Conservation (phyloP, 257 asterid genomes). For the Gentiana dahurica region DNA sequence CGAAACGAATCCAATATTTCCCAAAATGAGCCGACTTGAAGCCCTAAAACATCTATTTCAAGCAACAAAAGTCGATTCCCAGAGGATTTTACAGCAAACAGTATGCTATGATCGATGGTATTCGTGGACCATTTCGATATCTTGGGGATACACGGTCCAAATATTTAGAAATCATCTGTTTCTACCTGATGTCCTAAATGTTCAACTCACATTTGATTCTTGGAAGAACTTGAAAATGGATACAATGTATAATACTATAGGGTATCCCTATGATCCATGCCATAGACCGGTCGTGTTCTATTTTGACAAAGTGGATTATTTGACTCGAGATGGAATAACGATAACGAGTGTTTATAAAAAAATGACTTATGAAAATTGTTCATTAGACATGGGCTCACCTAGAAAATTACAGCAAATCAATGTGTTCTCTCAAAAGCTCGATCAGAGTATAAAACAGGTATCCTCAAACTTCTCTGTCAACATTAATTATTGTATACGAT, state of each 20-base stretch:
- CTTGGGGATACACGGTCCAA: slow-evolving; percentile 85
- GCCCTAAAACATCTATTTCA: slow-evolving; percentile 53
- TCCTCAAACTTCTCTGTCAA: too few relatives aligned
- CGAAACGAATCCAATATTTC: slow-evolving; percentile 61
- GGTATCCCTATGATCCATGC: slow-evolving; percentile 45
- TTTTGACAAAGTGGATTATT: slow-evolving; percentile 23
- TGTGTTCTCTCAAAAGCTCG: slow-evolving; percentile 44
- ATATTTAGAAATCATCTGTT: slow-evolving; percentile 48
- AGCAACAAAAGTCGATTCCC: slow-evolving; percentile 49
- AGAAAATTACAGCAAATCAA: slow-evolving; percentile 47
- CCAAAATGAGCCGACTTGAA: slow-evolving; percentile 41
- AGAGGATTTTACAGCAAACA: slow-evolving; percentile 64
- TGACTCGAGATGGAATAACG: too few relatives aligned
- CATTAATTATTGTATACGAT: too few relatives aligned
- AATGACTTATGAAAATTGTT: slow-evolving; percentile 31
- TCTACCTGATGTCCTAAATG: slow-evolving; percentile 51
- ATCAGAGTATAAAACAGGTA: slow-evolving; percentile 52
- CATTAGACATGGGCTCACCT: slow-evolving; percentile 45
- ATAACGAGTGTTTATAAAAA: too few relatives aligned
- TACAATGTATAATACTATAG: slow-evolving; percentile 57
- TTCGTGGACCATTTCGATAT: slow-evolving; percentile 52
- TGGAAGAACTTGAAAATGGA: slow-evolving; percentile 59
- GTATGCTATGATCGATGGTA: slow-evolving; percentile 53
- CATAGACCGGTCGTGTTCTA: slow-evolving; percentile 52
- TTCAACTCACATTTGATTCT: slow-evolving; percentile 60